phyloP scores from a whole-genome alignment of 2,329 filamentous ascomycete species.

The Talaromyces sp. region DNA sequence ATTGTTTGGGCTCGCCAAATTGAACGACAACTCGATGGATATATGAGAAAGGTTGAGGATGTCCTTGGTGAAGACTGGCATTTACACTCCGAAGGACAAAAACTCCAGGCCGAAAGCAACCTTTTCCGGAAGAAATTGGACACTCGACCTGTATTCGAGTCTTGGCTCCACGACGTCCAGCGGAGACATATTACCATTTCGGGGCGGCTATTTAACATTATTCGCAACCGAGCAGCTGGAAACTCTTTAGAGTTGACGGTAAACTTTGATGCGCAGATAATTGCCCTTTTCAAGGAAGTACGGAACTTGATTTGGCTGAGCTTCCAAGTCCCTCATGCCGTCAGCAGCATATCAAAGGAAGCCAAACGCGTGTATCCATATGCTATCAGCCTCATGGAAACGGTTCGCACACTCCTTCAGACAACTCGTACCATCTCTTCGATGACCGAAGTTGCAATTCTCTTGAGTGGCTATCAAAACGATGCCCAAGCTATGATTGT shows the following conservation, averaged over 20 bases:
- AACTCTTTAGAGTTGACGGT: constrained; percentile 84
- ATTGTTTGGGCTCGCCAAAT: constrained; percentile 99
- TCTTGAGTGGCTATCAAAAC: constrained; percentile 87
- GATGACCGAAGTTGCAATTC: constrained; percentile 81
- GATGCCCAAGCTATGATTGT: constrained; percentile 78
- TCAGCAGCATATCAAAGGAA: constrained; percentile 95
- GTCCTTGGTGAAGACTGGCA: constrained; percentile 94
- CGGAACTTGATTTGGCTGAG: constrained; percentile 93
- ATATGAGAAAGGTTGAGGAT: constrained; percentile 99
- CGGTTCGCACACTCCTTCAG: constrained; percentile 87
- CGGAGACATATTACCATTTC: constrained; percentile 86
- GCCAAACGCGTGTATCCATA: constrained; percentile 98
- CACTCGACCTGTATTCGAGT: constrained; percentile 87
- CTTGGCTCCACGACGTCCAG: constrained; percentile 88
- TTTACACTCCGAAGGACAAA: constrained; percentile 89
- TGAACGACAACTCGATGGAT: constrained; percentile 87
- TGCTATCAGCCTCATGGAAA: constrained; percentile 97
- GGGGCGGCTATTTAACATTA: constrained; percentile 86
- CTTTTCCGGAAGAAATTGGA: constrained; percentile 96
- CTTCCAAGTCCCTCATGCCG: constrained; percentile 87
- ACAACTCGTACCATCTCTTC: constrained; percentile 77
- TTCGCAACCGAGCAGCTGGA: constrained; percentile 81
- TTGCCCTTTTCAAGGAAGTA: constrained; percentile 97
- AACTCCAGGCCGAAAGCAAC: constrained; percentile 83
- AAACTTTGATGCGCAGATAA: constrained; percentile 96